phyloP scores from a whole-genome alignment of 495 filamentous ascomycete species.

The Aspergillus sparsus region DNA sequence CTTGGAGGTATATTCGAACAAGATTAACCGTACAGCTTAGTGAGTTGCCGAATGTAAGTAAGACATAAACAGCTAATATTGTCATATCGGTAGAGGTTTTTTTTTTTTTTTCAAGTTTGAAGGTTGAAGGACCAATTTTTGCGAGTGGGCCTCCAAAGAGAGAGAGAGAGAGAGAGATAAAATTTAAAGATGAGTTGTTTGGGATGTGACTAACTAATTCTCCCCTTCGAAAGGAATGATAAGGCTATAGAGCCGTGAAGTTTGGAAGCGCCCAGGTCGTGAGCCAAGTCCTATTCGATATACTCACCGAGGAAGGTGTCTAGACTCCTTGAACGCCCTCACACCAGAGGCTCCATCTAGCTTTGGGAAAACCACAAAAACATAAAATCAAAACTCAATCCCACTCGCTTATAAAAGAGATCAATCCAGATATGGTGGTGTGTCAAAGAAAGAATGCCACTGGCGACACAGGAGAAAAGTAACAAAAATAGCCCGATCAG shows the following conservation, averaged over 20 bases:
- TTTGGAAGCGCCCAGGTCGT: constrained; percentile 4
- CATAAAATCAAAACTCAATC: not conserved
- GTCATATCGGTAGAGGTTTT: too few relatives aligned
- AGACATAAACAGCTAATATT: too few relatives aligned
- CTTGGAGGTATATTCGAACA: too few relatives aligned
- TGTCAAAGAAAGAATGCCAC: constrained; percentile 9
- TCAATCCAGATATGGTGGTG: not conserved
- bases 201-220: constrained; percentile 10
- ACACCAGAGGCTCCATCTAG: constrained; percentile 2
- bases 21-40: too few relatives aligned
- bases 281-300: not conserved
- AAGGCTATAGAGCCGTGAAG: constrained; percentile 6
- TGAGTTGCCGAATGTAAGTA: too few relatives aligned
- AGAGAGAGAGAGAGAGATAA: not conserved
- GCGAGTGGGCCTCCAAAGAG: not conserved
- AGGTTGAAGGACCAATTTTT: too few relatives aligned
- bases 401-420: not conserved
- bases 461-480: not conserved
- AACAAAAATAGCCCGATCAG: not conserved
- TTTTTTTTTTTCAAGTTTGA: too few relatives aligned
- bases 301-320: constrained; percentile 2
- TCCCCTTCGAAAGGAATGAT: constrained; percentile 5
- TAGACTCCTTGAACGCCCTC: not conserved
- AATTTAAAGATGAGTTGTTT: not conserved
- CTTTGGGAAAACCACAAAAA: constrained; percentile 1